phyloP scores from a whole-genome alignment of 192 early-diverging fungal genomes.

The Umbelopsis vinacea region DNA sequence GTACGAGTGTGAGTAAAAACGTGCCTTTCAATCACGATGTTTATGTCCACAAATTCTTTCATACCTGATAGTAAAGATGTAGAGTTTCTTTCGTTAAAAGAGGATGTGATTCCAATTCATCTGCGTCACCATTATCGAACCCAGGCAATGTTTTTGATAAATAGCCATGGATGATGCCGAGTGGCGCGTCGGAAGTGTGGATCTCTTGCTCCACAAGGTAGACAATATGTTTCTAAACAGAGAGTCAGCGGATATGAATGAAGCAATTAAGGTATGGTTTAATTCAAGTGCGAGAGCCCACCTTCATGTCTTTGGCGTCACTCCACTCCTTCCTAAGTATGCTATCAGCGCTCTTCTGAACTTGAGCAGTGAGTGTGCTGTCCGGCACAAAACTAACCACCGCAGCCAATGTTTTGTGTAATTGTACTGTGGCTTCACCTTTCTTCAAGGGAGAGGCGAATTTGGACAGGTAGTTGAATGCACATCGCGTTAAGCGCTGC shows the following conservation, averaged over 20 bases:
- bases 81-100: constrained; percentile 44
- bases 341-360: constrained; percentile 35
- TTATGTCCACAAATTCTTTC: not conserved
- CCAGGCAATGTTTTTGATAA: constrained; percentile 42
- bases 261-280: not conserved
- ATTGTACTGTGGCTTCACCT: constrained; percentile 42
- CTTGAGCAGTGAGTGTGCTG: constrained; percentile 22
- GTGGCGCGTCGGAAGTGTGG: constrained; percentile 33
- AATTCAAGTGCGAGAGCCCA: constrained; percentile 13
- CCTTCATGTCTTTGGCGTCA: constrained; percentile 42
- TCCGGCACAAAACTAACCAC: constrained; percentile 42
- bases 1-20: too few relatives aligned
- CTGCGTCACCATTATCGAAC: constrained; percentile 44
- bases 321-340: constrained; percentile 48
- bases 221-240: constrained; percentile 46
- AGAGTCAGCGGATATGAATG: not conserved
- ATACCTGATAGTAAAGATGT: constrained; percentile 49
- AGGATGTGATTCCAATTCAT: constrained; percentile 39
- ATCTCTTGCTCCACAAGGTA: constrained; percentile 52
- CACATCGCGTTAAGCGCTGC: constrained; percentile 30
- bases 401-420: constrained; percentile 47
- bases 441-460: constrained; percentile 48
- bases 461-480: constrained; percentile 40
- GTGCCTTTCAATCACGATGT: too few relatives aligned
- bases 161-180: constrained; percentile 45